These are phyloP conservation scores for Zygoascus biomembranicola DNA, from an alignment of 805 yeast genomes.

Conservation along the genomic window DNA sequence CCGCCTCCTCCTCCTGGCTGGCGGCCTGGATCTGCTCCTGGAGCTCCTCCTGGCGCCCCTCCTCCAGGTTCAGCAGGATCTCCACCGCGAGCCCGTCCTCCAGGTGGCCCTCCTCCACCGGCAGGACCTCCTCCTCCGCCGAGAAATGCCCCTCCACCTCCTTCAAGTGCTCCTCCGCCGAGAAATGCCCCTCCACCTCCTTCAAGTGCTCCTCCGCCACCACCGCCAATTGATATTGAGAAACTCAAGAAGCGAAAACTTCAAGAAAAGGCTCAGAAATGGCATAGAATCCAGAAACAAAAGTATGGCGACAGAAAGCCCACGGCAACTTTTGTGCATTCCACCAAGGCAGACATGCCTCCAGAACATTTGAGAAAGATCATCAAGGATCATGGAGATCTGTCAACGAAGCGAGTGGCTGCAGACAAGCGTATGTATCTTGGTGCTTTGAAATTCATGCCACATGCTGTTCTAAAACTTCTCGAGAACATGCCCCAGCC, in stretches of 20 bases:
- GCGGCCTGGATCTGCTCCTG: background rate
- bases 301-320: conserved; percentile 37
- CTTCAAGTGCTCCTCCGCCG: conserved; percentile 26
- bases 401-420: conserved; percentile 68
- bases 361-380: conserved; percentile 88
- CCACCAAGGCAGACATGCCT: conserved; percentile 76
- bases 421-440: conserved; percentile 80
- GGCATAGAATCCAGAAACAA: conserved; percentile 57
- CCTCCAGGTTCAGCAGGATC: background rate
- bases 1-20: conserved; percentile 12
- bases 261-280: conserved; percentile 41
- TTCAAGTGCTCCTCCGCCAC: conserved; percentile 16
- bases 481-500: conserved; percentile 98
- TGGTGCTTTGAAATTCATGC: conserved; percentile 90
- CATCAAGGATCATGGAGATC: conserved; percentile 74
- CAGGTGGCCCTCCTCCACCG: conserved; percentile 8
- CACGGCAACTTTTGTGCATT: conserved; percentile 40
- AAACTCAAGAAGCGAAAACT: conserved; percentile 24
- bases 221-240: conserved; percentile 13
- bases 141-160: conserved; percentile 18
- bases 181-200: conserved; percentile 21
- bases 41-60: background rate
- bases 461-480: conserved; percentile 85
- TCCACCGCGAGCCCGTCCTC: conserved; percentile 1
- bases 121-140: conserved; percentile 8